Evolutionary conservation across 2,329 filamentous ascomycete genomes (phyloP), one percentile per base, ranked within the genome.

Genomic region (Pseudogymnoascus sp.): DNA sequence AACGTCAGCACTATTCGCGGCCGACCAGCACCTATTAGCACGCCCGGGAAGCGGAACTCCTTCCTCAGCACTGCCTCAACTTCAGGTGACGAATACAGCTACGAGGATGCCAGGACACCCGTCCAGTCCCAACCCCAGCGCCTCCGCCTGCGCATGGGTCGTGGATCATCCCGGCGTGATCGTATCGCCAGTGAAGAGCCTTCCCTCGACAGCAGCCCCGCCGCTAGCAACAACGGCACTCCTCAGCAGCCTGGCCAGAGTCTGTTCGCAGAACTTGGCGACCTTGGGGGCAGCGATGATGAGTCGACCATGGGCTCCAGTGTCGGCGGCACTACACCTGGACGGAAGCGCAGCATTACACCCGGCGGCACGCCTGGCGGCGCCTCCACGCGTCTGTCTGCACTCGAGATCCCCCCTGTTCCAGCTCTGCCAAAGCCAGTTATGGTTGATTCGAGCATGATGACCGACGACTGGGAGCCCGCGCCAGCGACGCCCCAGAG

Each of bases 21-120:
- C 74, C 77, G 31, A 73, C 76, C 60, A 67, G 73, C 73, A 44
- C 73, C 75, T 31, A 74, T 82, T 63, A 74, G 75, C 62, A 81
- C 83, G 66, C 70, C 77, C 61, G 80, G 80, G 63, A 83, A 84
- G 69, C 83, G 88, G 19, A 79, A 82, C 65, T 93, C 91, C 0
- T 90, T 89, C 76, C 82, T 91, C 70, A 97, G 92, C 76, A 96
- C 92, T 9, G 92, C 92, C 3, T 97, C 93, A 1, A 93, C 89
- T 1, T 96, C 91, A 29, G 88, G 83, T 2, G 91, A 87, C 65
- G 91, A 96, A 61, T 86, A 88, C 63, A 83, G 86, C 62, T 85
- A 86, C 64, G 80, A 84, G 15, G 82, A 80, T 60, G 73, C 84
- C 26, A 85, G 80, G 71, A 95, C 88, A 13, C 90, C 84, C 1